Conservation (phyloP, 805 yeast species). For the Myxozyma monticola region DNA sequence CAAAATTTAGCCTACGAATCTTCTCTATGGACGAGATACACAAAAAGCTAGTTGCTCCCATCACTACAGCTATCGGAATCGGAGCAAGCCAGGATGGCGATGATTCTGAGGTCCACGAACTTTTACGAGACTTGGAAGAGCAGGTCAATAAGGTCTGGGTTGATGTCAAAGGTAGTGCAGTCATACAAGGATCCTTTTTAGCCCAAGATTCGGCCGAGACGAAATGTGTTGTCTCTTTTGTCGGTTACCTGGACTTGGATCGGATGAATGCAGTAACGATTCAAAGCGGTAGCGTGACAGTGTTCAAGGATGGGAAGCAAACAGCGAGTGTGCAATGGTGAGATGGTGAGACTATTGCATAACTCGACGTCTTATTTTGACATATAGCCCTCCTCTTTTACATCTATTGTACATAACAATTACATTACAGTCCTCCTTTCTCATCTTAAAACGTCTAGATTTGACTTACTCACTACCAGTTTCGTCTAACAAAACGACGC, state of each 20-base stretch:
- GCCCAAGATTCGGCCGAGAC: background rate
- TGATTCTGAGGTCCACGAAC: slow-evolving; percentile 6
- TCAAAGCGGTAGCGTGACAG: slow-evolving; percentile 15
- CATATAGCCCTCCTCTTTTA: background rate
- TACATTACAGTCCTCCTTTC: too few relatives aligned
- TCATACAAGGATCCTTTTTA: slow-evolving; percentile 12
- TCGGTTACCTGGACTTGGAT: slow-evolving; percentile 25
- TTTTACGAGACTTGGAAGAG: slow-evolving; percentile 8
- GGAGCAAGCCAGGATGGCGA: slow-evolving; percentile 2
- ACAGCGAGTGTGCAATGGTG: slow-evolving; percentile 16
- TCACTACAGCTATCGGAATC: slow-evolving; percentile 14
- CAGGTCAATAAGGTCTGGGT: slow-evolving; percentile 12
- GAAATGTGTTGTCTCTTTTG: slow-evolving; percentile 17
- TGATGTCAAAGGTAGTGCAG: slow-evolving; percentile 20
- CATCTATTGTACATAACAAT: slow-evolving; percentile 3
- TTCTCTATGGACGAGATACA: slow-evolving; percentile 12
- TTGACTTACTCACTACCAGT: too few relatives aligned
- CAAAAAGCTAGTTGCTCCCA: slow-evolving; percentile 11
- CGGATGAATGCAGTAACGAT: slow-evolving; percentile 25
- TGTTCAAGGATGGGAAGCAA: slow-evolving; percentile 16
- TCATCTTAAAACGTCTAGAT: too few relatives aligned
- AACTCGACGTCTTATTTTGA: too few relatives aligned
- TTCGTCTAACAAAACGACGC: too few relatives aligned
- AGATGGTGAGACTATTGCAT: too few relatives aligned
- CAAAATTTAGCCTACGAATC: slow-evolving; percentile 12